These are phyloP conservation scores for Ashbya aceris DNA, from an alignment of 1,139 yeast genomes.

Conservation along the genomic window DNA sequence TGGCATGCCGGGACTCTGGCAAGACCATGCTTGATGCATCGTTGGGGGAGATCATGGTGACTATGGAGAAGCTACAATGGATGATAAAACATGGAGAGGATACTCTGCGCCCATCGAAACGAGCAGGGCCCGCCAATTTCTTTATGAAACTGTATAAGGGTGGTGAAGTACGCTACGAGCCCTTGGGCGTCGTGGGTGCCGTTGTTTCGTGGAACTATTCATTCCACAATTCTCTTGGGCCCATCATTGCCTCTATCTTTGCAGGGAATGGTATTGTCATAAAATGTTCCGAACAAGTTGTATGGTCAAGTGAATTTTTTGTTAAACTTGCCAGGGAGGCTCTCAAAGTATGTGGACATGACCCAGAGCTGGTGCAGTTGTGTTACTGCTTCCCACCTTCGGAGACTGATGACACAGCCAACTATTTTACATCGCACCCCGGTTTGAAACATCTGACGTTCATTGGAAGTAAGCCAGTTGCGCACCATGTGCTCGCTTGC, in stretches of 20 bases:
- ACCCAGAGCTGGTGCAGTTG: constrained; percentile 76
- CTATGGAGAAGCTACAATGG: constrained; percentile 89
- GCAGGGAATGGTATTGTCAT: constrained; percentile 87
- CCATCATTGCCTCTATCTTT: constrained; percentile 76
- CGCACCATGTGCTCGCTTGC: constrained; percentile 72
- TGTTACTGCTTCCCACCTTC: constrained; percentile 43
- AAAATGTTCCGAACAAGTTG: constrained; percentile 91
- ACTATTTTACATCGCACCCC: constrained; percentile 73
- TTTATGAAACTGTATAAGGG: constrained; percentile 69
- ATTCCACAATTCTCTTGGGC: constrained; percentile 86
- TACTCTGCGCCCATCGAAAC: constrained; percentile 56
- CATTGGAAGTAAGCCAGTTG: constrained; percentile 91
- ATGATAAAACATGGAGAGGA: constrained; percentile 71
- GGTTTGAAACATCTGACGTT: constrained; percentile 82
- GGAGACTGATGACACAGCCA: constrained; percentile 74
- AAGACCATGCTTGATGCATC: constrained; percentile 93
- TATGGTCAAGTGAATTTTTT: constrained; percentile 86
- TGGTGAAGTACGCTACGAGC: constrained; percentile 90
- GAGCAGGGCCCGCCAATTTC: constrained; percentile 82
- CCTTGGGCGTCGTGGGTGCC: constrained; percentile 82
- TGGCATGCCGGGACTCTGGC: constrained; percentile 94
- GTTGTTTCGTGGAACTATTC: constrained; percentile 97
- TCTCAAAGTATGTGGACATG: constrained; percentile 60
- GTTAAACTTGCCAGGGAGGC: constrained; percentile 61
- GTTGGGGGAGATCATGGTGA: constrained; percentile 91